A percentile compares a stretch with the other conserved stretches of the same genome.
phyloP scores from a whole-genome alignment of 2,329 filamentous ascomycete genomes.

The Diplodia seriata region DNA sequence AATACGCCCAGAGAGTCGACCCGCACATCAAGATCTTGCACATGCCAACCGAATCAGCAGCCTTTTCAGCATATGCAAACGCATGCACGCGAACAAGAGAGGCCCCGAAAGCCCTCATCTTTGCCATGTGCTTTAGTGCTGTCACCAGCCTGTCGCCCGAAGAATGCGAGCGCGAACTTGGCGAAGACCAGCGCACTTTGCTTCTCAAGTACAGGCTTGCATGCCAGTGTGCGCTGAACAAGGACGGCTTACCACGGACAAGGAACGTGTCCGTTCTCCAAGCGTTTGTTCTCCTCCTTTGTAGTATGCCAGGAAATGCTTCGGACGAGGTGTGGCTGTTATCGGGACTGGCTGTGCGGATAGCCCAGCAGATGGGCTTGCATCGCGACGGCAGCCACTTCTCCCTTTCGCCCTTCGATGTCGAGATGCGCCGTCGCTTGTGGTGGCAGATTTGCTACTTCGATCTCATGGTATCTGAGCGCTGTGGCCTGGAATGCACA shows the following conservation, averaged over 20 bases:
- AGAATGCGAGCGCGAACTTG: neutral
- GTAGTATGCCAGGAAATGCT: slow-evolving; percentile 27
- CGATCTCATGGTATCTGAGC: neutral
- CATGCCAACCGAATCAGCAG: neutral
- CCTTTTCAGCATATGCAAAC: too few relatives aligned
- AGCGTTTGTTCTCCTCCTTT: neutral
- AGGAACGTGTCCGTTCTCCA: neutral
- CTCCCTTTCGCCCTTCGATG: slow-evolving; percentile 39
- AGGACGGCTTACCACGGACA: neutral
- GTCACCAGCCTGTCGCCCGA: neutral
- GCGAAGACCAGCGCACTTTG: neutral
- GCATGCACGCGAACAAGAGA: too few relatives aligned
- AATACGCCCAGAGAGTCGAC: neutral
- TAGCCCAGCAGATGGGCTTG: slow-evolving; percentile 62
- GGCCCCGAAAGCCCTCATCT: too few relatives aligned
- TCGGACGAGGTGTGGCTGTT: slow-evolving; percentile 37
- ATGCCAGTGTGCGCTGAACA: neutral
- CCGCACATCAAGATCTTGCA: neutral
- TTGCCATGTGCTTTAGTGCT: too few relatives aligned
- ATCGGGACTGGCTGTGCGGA: slow-evolving; percentile 52
- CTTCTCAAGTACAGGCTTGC: neutral
- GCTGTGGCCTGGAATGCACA: neutral
- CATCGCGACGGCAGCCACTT: slow-evolving; percentile 57
- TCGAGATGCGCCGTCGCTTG: slow-evolving; percentile 48
- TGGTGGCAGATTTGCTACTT: slow-evolving; percentile 44